Evolutionary conservation across 495 filamentous ascomycete genomes (phyloP).

Genomic region (Xylaria bambusicola): DNA sequence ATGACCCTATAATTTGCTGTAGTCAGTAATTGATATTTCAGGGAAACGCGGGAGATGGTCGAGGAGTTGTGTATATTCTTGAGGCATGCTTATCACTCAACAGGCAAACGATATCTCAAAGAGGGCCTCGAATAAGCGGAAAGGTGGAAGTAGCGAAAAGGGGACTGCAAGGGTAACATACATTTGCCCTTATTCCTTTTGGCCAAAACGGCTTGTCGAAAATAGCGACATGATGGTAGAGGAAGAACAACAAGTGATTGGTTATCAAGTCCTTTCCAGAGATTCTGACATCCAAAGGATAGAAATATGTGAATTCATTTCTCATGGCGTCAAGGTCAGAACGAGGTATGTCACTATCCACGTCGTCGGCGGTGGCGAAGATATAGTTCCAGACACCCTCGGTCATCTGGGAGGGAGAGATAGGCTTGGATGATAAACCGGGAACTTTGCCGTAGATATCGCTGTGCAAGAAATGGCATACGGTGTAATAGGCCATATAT

Average conservation of each 20-base stretch:
- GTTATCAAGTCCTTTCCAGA: slow-evolving; percentile 87
- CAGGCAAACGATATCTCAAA: too few species aligned
- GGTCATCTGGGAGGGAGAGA: slow-evolving; percentile 84
- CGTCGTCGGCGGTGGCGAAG: slow-evolving; percentile 63
- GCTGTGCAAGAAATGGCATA: slow-evolving; percentile 82
- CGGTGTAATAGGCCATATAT: slow-evolving; percentile 97
- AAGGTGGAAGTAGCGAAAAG: too few species aligned
- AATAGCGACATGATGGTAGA: slow-evolving; percentile 91
- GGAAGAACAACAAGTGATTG: slow-evolving; percentile 91
- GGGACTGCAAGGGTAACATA: too few species aligned
- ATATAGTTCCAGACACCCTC: slow-evolving; percentile 98
- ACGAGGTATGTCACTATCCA: slow-evolving; percentile 66
- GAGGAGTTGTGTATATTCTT: too few species aligned
- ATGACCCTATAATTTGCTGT: too few species aligned
- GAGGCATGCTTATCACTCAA: too few species aligned
- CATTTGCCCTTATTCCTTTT: slow-evolving; percentile 78
- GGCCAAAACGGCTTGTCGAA: slow-evolving; percentile 90
- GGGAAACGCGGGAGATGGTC: too few species aligned
- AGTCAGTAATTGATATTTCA: too few species aligned
- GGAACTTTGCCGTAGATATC: slow-evolving; percentile 30
- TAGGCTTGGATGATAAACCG: slow-evolving; percentile 34
- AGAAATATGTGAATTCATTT: slow-evolving; percentile 94
- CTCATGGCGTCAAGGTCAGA: slow-evolving; percentile 74
- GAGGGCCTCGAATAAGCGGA: too few species aligned
- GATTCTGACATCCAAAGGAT: slow-evolving; percentile 82